These are phyloP conservation scores for Vickermania ingenoplastis DNA, from an alignment of 208 protist species.

Conservation along the genomic window DNA sequence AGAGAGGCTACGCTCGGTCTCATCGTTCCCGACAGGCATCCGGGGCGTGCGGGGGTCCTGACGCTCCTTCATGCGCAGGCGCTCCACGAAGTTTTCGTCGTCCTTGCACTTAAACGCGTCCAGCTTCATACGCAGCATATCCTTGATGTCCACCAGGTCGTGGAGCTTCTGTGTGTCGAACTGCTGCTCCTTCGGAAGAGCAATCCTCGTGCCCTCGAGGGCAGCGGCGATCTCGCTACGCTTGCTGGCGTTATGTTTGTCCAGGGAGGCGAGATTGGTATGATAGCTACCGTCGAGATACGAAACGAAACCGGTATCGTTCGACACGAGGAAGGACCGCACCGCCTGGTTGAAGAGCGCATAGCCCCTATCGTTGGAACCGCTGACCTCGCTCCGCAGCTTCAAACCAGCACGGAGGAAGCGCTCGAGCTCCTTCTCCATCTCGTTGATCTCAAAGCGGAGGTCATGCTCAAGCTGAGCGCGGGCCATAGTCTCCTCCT, in stretches of 20 bases:
- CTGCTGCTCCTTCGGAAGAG: conserved; percentile 23
- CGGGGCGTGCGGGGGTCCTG: conserved; percentile 12
- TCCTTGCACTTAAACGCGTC: conserved; percentile 29
- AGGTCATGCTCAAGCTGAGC: not conserved
- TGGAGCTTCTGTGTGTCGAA: conserved; percentile 25
- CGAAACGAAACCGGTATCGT: conserved; percentile 16
- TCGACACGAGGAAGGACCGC: not conserved
- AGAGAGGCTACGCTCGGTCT: not conserved
- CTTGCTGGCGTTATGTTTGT: conserved; percentile 31
- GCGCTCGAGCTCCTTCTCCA: not conserved
- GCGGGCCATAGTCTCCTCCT: not conserved
- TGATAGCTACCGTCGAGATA: conserved; percentile 69
- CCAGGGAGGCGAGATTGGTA: conserved; percentile 12
- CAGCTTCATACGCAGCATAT: conserved; percentile 43
- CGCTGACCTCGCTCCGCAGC: not conserved
- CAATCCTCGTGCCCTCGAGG: conserved; percentile 15
- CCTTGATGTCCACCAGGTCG: conserved; percentile 12
- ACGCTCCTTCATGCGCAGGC: conserved; percentile 38
- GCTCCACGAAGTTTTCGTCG: conserved; percentile 33
- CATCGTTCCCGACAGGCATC: conserved; percentile 6
- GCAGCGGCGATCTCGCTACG: conserved; percentile 19
- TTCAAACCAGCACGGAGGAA: not conserved
- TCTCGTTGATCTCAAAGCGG: not conserved
- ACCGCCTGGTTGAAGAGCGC: not conserved
- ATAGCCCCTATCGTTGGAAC: not conserved